Base-by-base conservation (phyloP, 305 asterid genomes). In the Ajuga reptans region DNA sequence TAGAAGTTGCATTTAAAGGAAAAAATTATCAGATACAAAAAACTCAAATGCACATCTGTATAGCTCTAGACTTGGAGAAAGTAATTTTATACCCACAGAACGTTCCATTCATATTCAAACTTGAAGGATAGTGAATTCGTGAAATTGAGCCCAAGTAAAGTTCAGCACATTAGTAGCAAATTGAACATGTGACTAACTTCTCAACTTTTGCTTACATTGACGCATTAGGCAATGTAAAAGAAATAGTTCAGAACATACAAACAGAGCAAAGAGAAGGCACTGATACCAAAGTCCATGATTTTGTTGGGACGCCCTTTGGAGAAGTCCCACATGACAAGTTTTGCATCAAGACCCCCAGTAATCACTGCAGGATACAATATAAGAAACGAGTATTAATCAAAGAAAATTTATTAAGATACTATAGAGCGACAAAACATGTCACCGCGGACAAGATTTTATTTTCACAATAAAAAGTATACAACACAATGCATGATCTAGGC, bases 271-370 rank as follows among this genome's bases (percentile, higher is more conserved):
- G 72, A 63, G 61, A 72, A 58, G 53, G 75, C 18, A 43, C 10
- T 29, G 49, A 68, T 81, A 93, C 99, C 95, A 45, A 93, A 89
- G 85, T 88, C 92, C 82, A 87, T 75, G 58, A 84, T 81, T 80
- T 80, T 84, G 79, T 60, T 83, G 5, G 91, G 83, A n/a, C 89
- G 85, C 66, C 97, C 99, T 73, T 72, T 93, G 71, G 97, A 90
- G 83, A 90, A 93, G 82, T 90, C 96, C 99, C 97, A 93, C 78
- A 87, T 64, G 34, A 88, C 86, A 74, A 93, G 92, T 68, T 87
- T 86, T 69, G 97, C 86, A 79, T 93, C 99, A 75, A 93, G 89
- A 78, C 99, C 97, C n/a, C 99, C 97, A 47, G 95, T 87, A 72
- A 93, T 85, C 53, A 85, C 99, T 90, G 83, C 80, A 80, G 67